Conservation (phyloP, 1,284 basidiomycete species). For the Trametes sp. region DNA sequence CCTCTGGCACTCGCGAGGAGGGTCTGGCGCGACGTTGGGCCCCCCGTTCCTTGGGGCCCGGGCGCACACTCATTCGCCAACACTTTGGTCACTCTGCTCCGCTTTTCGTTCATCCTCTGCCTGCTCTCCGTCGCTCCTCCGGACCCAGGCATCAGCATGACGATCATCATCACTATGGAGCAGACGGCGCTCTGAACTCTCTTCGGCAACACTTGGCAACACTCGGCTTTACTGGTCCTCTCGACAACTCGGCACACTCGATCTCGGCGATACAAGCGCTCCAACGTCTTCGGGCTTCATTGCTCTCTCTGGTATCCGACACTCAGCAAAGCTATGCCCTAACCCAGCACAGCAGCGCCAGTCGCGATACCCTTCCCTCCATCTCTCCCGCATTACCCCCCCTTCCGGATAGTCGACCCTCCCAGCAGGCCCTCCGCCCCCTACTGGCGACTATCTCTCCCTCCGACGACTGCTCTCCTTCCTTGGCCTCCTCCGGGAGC, state of each 20-base stretch:
- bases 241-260: background rate
- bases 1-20: conserved; percentile 4
- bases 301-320: background rate
- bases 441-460: background rate
- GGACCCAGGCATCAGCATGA: background rate
- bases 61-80: background rate
- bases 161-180: background rate
- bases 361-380: background rate
- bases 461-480: conserved; percentile 6
- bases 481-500: background rate
- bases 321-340: too few species aligned
- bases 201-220: too few species aligned
- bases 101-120: background rate
- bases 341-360: too few species aligned
- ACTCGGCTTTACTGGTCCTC: too few species aligned
- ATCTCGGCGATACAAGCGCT: too few species aligned
- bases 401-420: background rate
- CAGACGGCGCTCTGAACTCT: too few species aligned
- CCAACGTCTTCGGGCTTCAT: too few species aligned
- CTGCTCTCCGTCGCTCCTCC: background rate
- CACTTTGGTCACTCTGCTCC: conserved; percentile 6
- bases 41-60: background rate
- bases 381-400: background rate
- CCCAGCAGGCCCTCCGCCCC: conserved; percentile 4
- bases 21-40: background rate